Percentiles rank a stretch among this genome's conserved stretches.
Evolutionary conservation across 176 grass and related monocot genomes (phyloP).

Genomic region (Microstegium vimineum): DNA sequence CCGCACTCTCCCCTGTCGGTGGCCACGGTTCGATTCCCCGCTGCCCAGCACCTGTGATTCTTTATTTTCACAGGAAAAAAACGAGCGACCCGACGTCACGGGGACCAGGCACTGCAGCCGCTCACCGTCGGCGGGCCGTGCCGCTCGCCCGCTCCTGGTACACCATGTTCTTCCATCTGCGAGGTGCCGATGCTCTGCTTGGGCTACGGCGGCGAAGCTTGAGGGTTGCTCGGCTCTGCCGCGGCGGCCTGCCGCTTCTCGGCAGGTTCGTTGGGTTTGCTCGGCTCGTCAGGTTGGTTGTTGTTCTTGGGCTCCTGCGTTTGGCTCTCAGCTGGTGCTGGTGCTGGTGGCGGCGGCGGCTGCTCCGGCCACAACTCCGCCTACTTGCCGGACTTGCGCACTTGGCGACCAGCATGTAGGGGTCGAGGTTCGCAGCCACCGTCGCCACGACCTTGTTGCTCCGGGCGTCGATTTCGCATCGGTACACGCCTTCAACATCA

Average conservation of each 20-base stretch:
- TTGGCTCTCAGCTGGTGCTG: constrained; percentile 26
- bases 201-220: too few relatives aligned
- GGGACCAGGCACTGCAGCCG: too few relatives aligned
- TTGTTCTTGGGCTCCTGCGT: constrained; percentile 8
- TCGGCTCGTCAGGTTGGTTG: constrained; percentile 25
- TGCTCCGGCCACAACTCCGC: constrained; percentile 46
- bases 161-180: too few relatives aligned
- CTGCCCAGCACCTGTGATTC: too few relatives aligned
- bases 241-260: not conserved
- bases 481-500: constrained; percentile 42
- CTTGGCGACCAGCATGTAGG: constrained; percentile 42
- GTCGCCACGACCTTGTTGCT: constrained; percentile 60
- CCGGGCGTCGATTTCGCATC: constrained; percentile 48
- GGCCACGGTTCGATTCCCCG: too few relatives aligned
- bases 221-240: constrained; percentile 11
- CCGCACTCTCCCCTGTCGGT: too few relatives aligned
- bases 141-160: too few relatives aligned
- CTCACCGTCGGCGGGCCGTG: too few relatives aligned
- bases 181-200: constrained; percentile 14
- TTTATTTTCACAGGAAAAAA: too few relatives aligned
- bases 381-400: constrained; percentile 62
- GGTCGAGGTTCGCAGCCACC: constrained; percentile 28
- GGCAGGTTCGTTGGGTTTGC: constrained; percentile 15
- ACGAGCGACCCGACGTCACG: too few relatives aligned
- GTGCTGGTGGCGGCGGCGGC: too few relatives aligned